Percentiles rank a stretch among this genome's conserved stretches.
These are phyloP conservation scores for Picochlorum sp. DNA, from an alignment of 139 green algal genomes.

Conservation along the genomic window DNA sequence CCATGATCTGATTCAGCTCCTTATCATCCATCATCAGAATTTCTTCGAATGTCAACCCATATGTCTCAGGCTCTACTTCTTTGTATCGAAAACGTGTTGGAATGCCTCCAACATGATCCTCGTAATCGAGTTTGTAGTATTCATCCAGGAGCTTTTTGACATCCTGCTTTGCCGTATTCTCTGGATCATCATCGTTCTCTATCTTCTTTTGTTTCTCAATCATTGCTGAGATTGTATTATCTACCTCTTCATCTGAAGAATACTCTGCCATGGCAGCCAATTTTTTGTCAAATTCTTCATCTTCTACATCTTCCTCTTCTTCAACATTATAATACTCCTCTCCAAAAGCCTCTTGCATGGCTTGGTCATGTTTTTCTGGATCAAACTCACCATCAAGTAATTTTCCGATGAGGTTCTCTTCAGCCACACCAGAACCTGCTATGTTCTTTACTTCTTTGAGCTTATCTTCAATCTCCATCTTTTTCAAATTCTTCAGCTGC, in stretches of 20 bases:
- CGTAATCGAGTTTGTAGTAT: slow-evolving; percentile 89
- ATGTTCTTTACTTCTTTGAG: slow-evolving; percentile 48
- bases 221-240: slow-evolving; percentile 21
- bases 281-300: slow-evolving; percentile 28
- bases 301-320: slow-evolving; percentile 21
- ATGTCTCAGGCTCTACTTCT: slow-evolving; percentile 54
- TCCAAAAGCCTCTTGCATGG: slow-evolving; percentile 80
- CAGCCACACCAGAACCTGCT: slow-evolving; percentile 30
- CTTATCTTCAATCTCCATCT: slow-evolving; percentile 67
- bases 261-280: slow-evolving; percentile 17
- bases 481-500: slow-evolving; percentile 87
- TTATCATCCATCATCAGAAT: slow-evolving; percentile 70
- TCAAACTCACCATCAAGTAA: slow-evolving; percentile 89
- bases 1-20: slow-evolving; percentile 72
- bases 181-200: slow-evolving; percentile 6
- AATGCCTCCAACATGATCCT: slow-evolving; percentile 73
- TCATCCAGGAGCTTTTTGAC: slow-evolving; percentile 69
- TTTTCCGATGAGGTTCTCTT: slow-evolving; percentile 31
- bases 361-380: slow-evolving; percentile 76
- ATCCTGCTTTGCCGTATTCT: slow-evolving; percentile 18
- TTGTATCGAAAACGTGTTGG: slow-evolving; percentile 59
- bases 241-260: slow-evolving; percentile 15
- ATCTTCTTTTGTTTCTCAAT: slow-evolving; percentile 7
- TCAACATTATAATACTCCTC: slow-evolving; percentile 81
- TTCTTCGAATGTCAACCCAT: slow-evolving; percentile 69